phyloP scores from a whole-genome alignment of 1,284 basidiomycete species.

The Irpex sp. region DNA sequence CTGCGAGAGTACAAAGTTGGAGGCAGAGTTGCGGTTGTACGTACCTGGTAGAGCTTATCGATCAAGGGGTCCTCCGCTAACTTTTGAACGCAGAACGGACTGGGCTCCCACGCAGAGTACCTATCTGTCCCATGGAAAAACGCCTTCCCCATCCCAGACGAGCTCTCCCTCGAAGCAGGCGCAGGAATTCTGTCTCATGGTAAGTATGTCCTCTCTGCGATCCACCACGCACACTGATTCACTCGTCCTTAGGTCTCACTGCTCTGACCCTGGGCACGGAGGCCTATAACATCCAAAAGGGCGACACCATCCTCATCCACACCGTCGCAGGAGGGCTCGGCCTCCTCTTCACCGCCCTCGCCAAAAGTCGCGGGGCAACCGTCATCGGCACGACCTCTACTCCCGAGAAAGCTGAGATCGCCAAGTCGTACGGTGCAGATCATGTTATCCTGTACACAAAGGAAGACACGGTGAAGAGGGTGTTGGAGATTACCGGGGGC shows the following conservation, averaged over 20 bases:
- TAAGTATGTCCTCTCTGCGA: background rate
- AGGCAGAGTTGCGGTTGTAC: constrained; percentile 60
- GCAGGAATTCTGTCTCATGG: constrained; percentile 52
- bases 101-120: constrained; percentile 28
- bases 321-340: constrained; percentile 88
- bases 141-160: constrained; percentile 54
- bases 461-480: constrained; percentile 68
- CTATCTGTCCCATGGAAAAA: constrained; percentile 26
- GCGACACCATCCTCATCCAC: constrained; percentile 77
- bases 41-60: background rate
- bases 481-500: constrained; percentile 77
- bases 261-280: constrained; percentile 80
- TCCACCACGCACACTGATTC: background rate
- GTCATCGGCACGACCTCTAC: constrained; percentile 95
- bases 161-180: constrained; percentile 60
- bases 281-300: constrained; percentile 79
- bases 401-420: constrained; percentile 78
- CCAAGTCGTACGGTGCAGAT: constrained; percentile 78
- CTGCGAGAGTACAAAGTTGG: constrained; percentile 58
- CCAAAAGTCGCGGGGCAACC: constrained; percentile 73
- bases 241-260: constrained; percentile 54
- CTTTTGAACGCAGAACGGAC: constrained; percentile 16
- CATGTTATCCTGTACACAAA: constrained; percentile 82
- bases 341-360: constrained; percentile 58
- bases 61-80: constrained; percentile 32